Base-by-base conservation (phyloP, 345 rosid species). In the Lepidium aucheri region DNA sequence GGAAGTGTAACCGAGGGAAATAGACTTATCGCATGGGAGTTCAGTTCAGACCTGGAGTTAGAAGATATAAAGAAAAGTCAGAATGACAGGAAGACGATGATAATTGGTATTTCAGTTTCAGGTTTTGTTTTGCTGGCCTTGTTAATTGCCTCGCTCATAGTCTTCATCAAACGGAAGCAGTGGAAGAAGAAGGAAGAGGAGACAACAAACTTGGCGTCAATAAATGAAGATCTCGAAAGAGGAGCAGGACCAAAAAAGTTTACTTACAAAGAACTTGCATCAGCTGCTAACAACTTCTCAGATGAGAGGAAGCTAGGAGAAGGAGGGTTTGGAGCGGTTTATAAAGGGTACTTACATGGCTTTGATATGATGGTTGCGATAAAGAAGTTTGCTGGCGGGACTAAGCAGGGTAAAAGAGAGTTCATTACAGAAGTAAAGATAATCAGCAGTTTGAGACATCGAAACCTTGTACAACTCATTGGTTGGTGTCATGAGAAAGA, bases 401-500 rank as follows among this genome's bases (percentile, higher is more conserved):
- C 85, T 3, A 84, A 35, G 45, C 85, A 86, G 32, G 86, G 86
- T 1, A 77, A 52, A 18, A 80, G 67, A 41, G 86, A 88, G 75
- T 85, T 79, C 45, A 38, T 72, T 9, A 72, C 81, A 0, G 89
- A 85, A 67, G 84, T 84, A n/a, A 85, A 79, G 74, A 54, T 69
- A 50, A 84, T 85, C 57, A 77, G 91, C 61, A 78, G 77, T 13
- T 65, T 85, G 24, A 73, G 95, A 43, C 95, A 85, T 59, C 52
- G 83, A 1, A 88, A 85, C 62, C 69, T 85, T 24, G 89, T 84
- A 34, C 85, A 85, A 43, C 84, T 88, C 32, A 72, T 88, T 2
- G 91, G 96, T 33, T 88, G 85, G 85, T 83, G 96, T 43, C 88
- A 86, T 42, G 90, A 84, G 5, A 74, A 47, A 63, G 68, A 69